Evolutionary conservation across 2,329 filamentous ascomycete genomes (phyloP), one percentile per base, ranked within the genome.

Genomic region (Fonsecaea nubica): DNA sequence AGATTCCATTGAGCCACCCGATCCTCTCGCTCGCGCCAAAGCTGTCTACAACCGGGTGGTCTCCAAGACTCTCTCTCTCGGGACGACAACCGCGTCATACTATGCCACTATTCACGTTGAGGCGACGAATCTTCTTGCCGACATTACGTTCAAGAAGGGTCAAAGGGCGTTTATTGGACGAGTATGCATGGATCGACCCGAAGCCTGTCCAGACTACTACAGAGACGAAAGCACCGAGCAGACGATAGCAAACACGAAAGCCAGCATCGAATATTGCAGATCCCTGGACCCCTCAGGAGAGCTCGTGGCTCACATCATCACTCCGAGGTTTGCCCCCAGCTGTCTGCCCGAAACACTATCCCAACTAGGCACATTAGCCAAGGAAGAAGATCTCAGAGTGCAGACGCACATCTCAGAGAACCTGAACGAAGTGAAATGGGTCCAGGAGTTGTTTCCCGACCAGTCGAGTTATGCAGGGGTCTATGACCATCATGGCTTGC

Each of bases 351-450:
- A 77, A 1, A 82, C 86, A n/a, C 85, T 98, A 76, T 72, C 75
- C 0, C 82, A 79, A 0, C 84, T 97, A 4, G 91, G 89, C 0
- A 75, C 80, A 1, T 79, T 97, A 4, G 90, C 90, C 5, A 77
- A 79, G 6, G 83, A 89, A 60, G 79, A 82, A 32, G 89, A 90
- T 0, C 65, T 79, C 4, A 72, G 76, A 53, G 84, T 93, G 42
- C 94, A 98, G 80, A 97, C 94, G 6, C 94, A 98, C 79, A 87
- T 98, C 62, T 91, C 90, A 0, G 94, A 98, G 77, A 97, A 97
- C 77, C 80, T 79, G 12, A 81, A 82, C 71, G 94, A 98, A 79
- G 81, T 94, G 42, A 81, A 80, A 2, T 85, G 96, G 0, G 93
- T 97, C 1, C 77, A 81, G 15, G 73, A 86, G 9, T 75, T 93